Conservation (phyloP, 208 protist genomes). For the Trypanosoma conorhini region DNA sequence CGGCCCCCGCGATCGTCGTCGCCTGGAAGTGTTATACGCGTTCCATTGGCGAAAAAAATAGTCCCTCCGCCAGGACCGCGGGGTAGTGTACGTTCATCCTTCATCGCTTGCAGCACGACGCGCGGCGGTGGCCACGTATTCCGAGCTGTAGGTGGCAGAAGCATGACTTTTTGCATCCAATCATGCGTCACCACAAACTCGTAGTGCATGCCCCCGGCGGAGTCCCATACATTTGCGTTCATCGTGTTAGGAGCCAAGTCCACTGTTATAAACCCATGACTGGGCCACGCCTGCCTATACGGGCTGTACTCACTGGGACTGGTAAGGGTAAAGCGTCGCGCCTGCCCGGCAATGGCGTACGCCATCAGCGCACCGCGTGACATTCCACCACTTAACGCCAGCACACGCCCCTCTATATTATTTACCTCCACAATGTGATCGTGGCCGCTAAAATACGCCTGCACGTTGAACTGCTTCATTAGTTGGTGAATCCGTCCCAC, state of each 20-base stretch:
- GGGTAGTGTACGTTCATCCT: conserved; percentile 25
- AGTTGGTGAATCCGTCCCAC: conserved; percentile 12
- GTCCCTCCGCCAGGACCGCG: conserved; percentile 27
- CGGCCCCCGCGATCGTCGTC: background rate
- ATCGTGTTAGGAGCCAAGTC: conserved; percentile 30
- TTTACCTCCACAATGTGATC: conserved; percentile 32
- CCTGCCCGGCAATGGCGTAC: conserved; percentile 11
- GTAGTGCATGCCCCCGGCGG: conserved; percentile 25
- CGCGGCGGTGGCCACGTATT: conserved; percentile 22
- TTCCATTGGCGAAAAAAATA: conserved; percentile 19
- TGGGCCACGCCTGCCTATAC: conserved; percentile 24
- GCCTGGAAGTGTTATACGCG: conserved; percentile 11
- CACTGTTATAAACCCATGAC: conserved; percentile 27
- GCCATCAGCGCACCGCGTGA: conserved; percentile 25
- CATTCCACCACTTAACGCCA: conserved; percentile 24
- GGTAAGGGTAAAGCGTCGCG: conserved; percentile 24
- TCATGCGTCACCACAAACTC: conserved; percentile 26
- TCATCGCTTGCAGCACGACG: conserved; percentile 21
- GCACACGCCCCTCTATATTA: conserved; percentile 24
- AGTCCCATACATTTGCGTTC: conserved; percentile 29
- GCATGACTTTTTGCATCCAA: conserved; percentile 22
- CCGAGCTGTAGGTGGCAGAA: background rate
- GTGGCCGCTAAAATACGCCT: conserved; percentile 32
- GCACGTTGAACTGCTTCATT: conserved; percentile 29
- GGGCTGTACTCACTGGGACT: conserved; percentile 26